A percentile compares a stretch with the other conserved stretches of the same genome.
Conservation (phyloP, 2,329 filamentous ascomycete genomes). For the Chaetomium strumarium region DNA sequence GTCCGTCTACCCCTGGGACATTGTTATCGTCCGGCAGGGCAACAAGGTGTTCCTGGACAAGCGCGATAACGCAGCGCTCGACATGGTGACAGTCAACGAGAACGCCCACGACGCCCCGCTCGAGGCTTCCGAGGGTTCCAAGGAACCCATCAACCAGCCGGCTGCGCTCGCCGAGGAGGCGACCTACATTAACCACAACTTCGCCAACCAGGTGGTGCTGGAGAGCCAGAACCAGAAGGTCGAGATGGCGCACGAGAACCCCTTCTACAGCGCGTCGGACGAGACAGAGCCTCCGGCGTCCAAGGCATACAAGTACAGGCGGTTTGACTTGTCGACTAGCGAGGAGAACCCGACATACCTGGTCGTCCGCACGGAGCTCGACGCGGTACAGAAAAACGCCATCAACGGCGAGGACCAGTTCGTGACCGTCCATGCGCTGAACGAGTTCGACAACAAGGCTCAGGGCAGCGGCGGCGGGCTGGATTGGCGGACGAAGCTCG, state of each 20-base stretch:
- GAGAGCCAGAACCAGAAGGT: conserved; percentile 76
- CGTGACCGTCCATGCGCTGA: conserved; percentile 89
- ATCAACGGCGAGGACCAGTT: conserved; percentile 88
- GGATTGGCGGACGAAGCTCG: conserved; percentile 94
- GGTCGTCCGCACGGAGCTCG: conserved; percentile 89
- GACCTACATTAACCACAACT: conserved; percentile 99
- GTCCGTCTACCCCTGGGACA: conserved; percentile 97
- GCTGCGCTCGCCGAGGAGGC: conserved; percentile 88
- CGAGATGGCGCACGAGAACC: conserved; percentile 82
- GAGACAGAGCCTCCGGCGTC: conserved; percentile 90
- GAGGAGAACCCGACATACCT: conserved; percentile 92
- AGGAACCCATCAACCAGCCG: conserved; percentile 94
- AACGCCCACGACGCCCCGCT: conserved; percentile 93
- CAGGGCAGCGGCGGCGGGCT: conserved; percentile 90
- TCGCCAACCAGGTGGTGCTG: conserved; percentile 87
- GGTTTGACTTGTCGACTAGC: conserved; percentile 91
- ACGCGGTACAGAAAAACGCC: conserved; percentile 92
- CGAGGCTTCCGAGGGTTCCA: conserved; percentile 84
- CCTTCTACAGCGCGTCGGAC: conserved; percentile 92
- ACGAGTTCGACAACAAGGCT: conserved; percentile 98
- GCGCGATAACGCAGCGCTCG: conserved; percentile 87
- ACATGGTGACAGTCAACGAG: conserved; percentile 98
- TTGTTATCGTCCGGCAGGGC: conserved; percentile 86
- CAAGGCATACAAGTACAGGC: conserved; percentile 97
- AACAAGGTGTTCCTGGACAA: conserved; percentile 99